Conservation (phyloP, 202 grass and related monocot genomes). For the Cymbopogon flexuosus region DNA sequence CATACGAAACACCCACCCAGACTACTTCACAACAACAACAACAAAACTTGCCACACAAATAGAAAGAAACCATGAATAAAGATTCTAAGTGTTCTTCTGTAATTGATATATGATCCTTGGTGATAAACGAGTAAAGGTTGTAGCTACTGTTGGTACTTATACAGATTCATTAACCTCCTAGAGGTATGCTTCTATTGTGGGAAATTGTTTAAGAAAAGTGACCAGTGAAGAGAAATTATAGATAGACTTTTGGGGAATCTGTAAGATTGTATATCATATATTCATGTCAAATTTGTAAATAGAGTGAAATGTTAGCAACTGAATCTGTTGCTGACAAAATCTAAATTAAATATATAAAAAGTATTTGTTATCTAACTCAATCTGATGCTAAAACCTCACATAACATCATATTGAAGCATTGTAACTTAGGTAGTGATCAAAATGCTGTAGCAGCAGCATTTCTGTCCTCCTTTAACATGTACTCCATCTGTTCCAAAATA, state of each 20-base stretch:
- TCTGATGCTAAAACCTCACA: background rate
- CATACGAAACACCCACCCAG: too few relatives aligned
- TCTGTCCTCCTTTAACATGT: background rate
- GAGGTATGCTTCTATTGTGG: background rate
- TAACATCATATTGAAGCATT: background rate
- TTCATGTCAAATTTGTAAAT: background rate
- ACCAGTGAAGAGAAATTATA: background rate
- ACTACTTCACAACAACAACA: too few relatives aligned
- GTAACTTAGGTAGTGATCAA: background rate
- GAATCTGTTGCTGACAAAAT: background rate
- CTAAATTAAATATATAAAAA: background rate
- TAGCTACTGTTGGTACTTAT: background rate
- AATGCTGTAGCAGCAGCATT: background rate
- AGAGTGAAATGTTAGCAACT: background rate
- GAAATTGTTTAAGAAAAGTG: background rate
- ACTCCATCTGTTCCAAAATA: too few relatives aligned
- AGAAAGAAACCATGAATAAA: background rate
- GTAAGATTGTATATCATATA: background rate
- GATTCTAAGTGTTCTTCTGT: background rate
- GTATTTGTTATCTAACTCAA: background rate
- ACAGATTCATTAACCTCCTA: background rate
- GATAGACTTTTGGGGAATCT: background rate
- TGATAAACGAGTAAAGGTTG: background rate
- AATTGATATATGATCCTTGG: background rate
- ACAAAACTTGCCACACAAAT: background rate